Percentiles rank a stretch among this genome's conserved stretches.
Conservation (phyloP, 371 early-diverging fungal genomes). For the Mucor piriformis region DNA sequence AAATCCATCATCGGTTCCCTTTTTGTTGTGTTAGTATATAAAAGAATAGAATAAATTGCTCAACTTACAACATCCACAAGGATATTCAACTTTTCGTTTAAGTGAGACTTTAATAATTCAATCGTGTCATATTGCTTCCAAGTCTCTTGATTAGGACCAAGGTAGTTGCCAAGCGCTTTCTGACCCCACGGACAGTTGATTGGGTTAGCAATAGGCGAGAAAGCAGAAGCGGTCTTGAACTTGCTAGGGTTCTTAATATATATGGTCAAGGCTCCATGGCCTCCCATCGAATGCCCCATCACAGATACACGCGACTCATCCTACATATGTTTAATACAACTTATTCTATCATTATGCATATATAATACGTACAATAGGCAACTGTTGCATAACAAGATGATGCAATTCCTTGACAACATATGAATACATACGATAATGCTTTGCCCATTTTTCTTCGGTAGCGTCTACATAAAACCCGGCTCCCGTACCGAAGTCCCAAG, state of each 20-base stretch:
- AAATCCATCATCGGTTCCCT: constrained; percentile 74
- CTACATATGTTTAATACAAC: constrained; percentile 17
- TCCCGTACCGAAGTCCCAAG: constrained; percentile 59
- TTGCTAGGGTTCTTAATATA: constrained; percentile 69
- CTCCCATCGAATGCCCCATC: constrained; percentile 90
- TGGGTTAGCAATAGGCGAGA: constrained; percentile 83
- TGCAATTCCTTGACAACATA: constrained; percentile 81
- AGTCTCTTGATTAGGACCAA: constrained; percentile 58
- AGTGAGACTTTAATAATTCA: constrained; percentile 55
- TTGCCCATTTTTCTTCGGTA: constrained; percentile 71
- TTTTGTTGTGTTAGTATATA: not conserved
- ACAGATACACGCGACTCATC: constrained; percentile 69
- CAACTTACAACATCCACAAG: constrained; percentile 43
- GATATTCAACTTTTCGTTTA: constrained; percentile 36
- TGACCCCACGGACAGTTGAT: constrained; percentile 75
- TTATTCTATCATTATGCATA: not conserved
- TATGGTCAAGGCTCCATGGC: constrained; percentile 87
- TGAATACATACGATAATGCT: constrained; percentile 84
- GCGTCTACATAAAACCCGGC: constrained; percentile 90
- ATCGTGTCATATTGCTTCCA: constrained; percentile 82
- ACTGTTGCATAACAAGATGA: constrained; percentile 50
- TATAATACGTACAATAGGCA: constrained; percentile 63
- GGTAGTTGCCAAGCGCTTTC: constrained; percentile 77
- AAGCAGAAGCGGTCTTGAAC: constrained; percentile 80
- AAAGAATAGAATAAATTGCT: constrained; percentile 26